Evolutionary conservation across 352 stramenopile genomes (phyloP).

Genomic region (Pythium oligandrum): DNA sequence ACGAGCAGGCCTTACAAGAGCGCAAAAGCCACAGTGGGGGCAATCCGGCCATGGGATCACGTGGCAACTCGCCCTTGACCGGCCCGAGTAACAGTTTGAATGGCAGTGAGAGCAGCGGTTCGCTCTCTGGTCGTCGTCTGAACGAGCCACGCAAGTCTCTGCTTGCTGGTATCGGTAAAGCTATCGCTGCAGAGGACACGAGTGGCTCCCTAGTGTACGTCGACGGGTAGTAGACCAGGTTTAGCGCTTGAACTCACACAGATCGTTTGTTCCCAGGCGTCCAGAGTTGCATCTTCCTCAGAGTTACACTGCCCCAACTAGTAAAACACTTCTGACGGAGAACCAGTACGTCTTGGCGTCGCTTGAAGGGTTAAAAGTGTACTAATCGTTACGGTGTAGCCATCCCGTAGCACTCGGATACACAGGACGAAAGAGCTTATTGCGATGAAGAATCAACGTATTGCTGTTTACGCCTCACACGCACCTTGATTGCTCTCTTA

Average conservation of each 20-base stretch:
- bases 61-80: constrained; percentile 6
- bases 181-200: constrained; percentile 53
- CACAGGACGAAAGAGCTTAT: constrained; percentile 36
- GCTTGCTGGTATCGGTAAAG: constrained; percentile 71
- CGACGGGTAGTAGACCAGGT: background rate
- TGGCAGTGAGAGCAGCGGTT: constrained; percentile 24
- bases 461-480: background rate
- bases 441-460: constrained; percentile 1
- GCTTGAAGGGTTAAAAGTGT: background rate
- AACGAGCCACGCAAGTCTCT: constrained; percentile 54
- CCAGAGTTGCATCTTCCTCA: constrained; percentile 45
- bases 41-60: constrained; percentile 5
- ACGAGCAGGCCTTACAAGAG: constrained; percentile 18
- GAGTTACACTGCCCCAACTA: constrained; percentile 42
- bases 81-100: constrained; percentile 15
- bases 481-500: background rate
- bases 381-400: constrained; percentile 10
- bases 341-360: constrained; percentile 52
- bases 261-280: constrained; percentile 14
- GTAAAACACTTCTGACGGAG: constrained; percentile 57
- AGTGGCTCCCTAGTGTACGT: constrained; percentile 36
- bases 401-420: constrained; percentile 36
- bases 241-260: background rate
- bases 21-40: constrained; percentile 4
- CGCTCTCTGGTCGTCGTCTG: constrained; percentile 29